Base-by-base conservation (phyloP, 2,329 filamentous ascomycete genomes). In the Microthyrium microscopicum region DNA sequence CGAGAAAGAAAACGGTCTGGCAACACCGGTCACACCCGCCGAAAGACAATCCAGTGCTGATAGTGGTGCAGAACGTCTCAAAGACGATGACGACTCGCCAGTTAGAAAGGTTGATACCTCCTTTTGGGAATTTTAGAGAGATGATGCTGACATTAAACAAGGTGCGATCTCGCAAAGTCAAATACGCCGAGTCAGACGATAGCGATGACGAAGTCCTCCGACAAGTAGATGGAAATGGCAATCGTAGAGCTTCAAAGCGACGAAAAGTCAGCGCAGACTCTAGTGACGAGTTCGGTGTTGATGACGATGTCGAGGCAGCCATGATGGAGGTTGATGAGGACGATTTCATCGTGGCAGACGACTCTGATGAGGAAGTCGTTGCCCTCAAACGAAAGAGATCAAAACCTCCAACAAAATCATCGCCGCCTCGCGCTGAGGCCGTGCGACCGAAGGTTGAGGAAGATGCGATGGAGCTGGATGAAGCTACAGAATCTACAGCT, bases 331-430 rank as follows among this genome's bases (percentile, higher is more conserved):
- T 73, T n/a, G 72, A 74, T 41, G 72, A 91, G 60, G 82, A 77
- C 40, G 80, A 93, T 51, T 95, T 95, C 46, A 64, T 95, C 17
- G 84, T 78, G 4, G 73, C 78, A 0, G 85, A 94, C 46, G 82
- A 91, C 26, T 87, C 82, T 0, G 84, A 92, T 30, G 78, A 73
- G 13, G 67, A 70, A 48, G 64, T 40, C 42, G 53, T 64, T 17
- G 61, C 77, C 0, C 78, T 72, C 49, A 93, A 92, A 56, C 61
- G 77, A 36, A 68, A 67, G 46, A 66, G 77, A n/a, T 53, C 70
- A 3, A 45, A 54, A 5, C 47, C 63, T 60, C 71, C 5, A 41
- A 56, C 36, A 66, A 70, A 34, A 50, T 64, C 41, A 12, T 49
- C 35, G 35, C 56, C 42, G 2, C 67, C 70, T 1, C 58, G 67